Evolutionary conservation across 1,284 basidiomycete genomes (phyloP).

Genomic region (Boletus holoroseus): DNA sequence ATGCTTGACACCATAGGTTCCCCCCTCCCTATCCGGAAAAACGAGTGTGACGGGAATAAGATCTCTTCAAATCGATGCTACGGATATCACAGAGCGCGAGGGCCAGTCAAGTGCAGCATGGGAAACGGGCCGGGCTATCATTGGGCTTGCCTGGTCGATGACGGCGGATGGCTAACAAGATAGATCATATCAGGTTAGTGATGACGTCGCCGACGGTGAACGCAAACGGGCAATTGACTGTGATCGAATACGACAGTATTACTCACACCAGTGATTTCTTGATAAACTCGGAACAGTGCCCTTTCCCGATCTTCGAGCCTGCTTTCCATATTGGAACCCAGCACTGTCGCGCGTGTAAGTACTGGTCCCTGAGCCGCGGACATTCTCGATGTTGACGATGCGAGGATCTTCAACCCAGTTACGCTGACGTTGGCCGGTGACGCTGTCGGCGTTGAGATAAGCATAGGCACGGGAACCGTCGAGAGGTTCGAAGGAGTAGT

Average conservation of each 20-base stretch:
- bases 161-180: neutral
- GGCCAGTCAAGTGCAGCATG: neutral
- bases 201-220: neutral
- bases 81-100: neutral
- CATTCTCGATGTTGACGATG: neutral
- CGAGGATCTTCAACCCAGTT: neutral
- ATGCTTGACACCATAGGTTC: neutral
- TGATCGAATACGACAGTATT: conserved; percentile 28
- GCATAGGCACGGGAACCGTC: neutral
- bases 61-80: neutral
- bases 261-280: conserved; percentile 48
- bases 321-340: neutral
- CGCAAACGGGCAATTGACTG: neutral
- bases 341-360: neutral
- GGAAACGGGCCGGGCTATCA: neutral
- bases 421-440: neutral
- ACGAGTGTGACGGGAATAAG: neutral
- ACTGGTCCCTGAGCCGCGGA: neutral
- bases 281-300: conserved; percentile 47
- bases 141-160: neutral
- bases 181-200: neutral
- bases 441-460: neutral
- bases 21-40: neutral
- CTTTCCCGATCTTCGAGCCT: conserved; percentile 33
- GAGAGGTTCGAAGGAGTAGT: neutral